These are phyloP conservation scores for Ilyonectria robusta DNA, from an alignment of 2,329 filamentous ascomycete genomes.

Conservation along the genomic window DNA sequence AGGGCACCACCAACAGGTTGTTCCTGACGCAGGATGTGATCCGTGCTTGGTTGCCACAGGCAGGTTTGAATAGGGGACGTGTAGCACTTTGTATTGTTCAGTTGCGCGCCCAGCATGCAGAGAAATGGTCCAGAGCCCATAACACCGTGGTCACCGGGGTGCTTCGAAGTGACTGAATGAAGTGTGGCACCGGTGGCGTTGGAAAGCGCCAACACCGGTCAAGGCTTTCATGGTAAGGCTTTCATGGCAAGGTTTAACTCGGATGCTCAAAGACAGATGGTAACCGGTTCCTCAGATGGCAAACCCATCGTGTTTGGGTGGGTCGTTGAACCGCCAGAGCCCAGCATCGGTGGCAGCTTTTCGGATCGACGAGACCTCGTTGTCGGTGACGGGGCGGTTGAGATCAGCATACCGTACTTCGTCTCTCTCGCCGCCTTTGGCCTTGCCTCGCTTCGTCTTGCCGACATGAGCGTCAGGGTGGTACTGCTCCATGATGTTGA, in stretches of 20 bases:
- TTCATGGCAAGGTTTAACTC: slow-evolving; percentile 10
- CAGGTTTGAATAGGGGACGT: slow-evolving; percentile 18
- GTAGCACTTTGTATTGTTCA: slow-evolving; percentile 32
- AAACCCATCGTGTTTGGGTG: slow-evolving; percentile 66
- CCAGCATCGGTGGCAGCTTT: slow-evolving; percentile 79
- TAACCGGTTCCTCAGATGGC: slow-evolving; percentile 55
- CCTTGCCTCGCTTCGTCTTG: slow-evolving; percentile 65
- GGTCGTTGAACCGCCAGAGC: slow-evolving; percentile 84
- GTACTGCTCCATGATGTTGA: slow-evolving; percentile 94
- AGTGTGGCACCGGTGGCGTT: slow-evolving; percentile 1
- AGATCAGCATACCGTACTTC: slow-evolving; percentile 80
- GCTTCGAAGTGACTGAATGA: slow-evolving; percentile 11
- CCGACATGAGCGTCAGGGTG: slow-evolving; percentile 86
- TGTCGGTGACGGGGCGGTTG: slow-evolving; percentile 69
- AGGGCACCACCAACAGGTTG: slow-evolving; percentile 32
- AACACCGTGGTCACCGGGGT: background rate
- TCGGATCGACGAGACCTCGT: slow-evolving; percentile 75
- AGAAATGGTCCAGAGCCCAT: background rate
- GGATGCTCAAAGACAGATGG: background rate
- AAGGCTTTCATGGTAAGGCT: background rate
- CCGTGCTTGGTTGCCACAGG: slow-evolving; percentile 39
- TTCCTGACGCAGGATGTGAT: slow-evolving; percentile 23
- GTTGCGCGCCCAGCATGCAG: slow-evolving; percentile 10
- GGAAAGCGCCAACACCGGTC: background rate
- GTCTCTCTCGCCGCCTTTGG: slow-evolving; percentile 49